These are phyloP conservation scores for Gryganskiella cystojenkinii DNA, from an alignment of 192 early-diverging fungal species.

Conservation along the genomic window DNA sequence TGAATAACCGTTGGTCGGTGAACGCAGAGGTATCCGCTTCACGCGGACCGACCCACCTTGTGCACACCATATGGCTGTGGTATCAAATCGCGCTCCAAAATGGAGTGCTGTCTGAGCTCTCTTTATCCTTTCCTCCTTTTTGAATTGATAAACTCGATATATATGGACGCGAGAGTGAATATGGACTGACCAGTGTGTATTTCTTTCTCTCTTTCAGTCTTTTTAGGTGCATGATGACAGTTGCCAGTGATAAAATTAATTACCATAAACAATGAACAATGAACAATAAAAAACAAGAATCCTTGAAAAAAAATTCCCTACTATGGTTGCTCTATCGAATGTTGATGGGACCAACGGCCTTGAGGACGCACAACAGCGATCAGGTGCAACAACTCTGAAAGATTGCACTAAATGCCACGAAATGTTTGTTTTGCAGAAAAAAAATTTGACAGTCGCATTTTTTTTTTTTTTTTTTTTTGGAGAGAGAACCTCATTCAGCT, in stretches of 20 bases:
- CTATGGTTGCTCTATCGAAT: no score
- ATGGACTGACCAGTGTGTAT: neutral
- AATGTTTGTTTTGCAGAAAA: neutral
- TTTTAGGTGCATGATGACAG: neutral
- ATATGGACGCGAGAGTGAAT: neutral
- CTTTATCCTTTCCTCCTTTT: neutral
- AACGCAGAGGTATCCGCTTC: slow-evolving; percentile 56
- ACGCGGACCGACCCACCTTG: slow-evolving; percentile 54
- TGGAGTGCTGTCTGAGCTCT: slow-evolving; percentile 42
- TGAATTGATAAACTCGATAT: neutral
- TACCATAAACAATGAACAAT: neutral
- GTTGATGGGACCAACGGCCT: no score
- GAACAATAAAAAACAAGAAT: neutral
- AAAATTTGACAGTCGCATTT: slow-evolving; percentile 13
- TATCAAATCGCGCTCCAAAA: slow-evolving; percentile 37
- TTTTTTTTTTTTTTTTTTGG: slow-evolving; percentile 10
- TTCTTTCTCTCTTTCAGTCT: neutral
- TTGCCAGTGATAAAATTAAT: neutral
- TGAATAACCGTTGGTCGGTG: slow-evolving; percentile 49
- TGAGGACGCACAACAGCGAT: no score
- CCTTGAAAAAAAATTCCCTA: neutral
- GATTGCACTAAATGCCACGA: neutral
- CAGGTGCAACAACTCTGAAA: no score
- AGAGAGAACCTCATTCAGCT: neutral
- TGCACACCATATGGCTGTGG: slow-evolving; percentile 54